Percentiles rank a stretch among this genome's conserved stretches.
Conservation (phyloP, 805 yeast species). For the Saccharomycopsis oosterbeekiorum region DNA sequence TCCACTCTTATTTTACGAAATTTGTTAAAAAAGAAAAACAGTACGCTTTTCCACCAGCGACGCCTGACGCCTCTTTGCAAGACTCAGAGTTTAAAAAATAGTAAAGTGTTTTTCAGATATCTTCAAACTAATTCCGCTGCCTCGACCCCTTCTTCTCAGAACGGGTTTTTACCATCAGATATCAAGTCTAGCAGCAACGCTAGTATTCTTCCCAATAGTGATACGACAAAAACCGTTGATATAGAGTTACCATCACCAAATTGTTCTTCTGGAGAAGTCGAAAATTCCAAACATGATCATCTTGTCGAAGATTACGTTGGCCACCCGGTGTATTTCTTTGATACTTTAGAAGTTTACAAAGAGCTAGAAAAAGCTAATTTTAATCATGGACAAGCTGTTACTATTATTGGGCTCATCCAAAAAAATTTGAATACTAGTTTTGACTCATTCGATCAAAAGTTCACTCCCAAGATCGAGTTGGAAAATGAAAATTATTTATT, state of each 20-base stretch:
- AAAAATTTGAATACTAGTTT: constrained; percentile 28
- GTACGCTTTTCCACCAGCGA: neutral
- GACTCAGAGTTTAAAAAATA: neutral
- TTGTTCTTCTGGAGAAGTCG: neutral
- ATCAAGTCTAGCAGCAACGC: too few species aligned
- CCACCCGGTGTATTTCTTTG: constrained; percentile 27
- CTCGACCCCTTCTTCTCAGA: neutral
- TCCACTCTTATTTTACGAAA: neutral
- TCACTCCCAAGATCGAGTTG: constrained; percentile 46
- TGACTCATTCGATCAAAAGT: constrained; percentile 25
- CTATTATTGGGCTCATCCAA: constrained; percentile 37
- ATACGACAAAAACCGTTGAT: neutral
- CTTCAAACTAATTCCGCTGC: neutral
- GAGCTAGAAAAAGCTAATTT: constrained; percentile 49
- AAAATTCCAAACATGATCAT: neutral
- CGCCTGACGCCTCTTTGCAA: neutral
- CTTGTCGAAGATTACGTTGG: neutral
- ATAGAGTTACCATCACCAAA: neutral
- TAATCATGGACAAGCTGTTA: constrained; percentile 49
- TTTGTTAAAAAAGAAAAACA: neutral
- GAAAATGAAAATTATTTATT: constrained; percentile 84
- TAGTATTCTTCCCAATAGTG: too few species aligned
- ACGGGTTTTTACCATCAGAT: neutral
- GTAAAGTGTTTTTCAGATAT: neutral
- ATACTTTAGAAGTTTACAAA: constrained; percentile 52